A percentile compares a stretch with the other conserved stretches of the same genome.
Conservation (phyloP, 2,329 filamentous ascomycete genomes). For the Hypoxylon sp. region DNA sequence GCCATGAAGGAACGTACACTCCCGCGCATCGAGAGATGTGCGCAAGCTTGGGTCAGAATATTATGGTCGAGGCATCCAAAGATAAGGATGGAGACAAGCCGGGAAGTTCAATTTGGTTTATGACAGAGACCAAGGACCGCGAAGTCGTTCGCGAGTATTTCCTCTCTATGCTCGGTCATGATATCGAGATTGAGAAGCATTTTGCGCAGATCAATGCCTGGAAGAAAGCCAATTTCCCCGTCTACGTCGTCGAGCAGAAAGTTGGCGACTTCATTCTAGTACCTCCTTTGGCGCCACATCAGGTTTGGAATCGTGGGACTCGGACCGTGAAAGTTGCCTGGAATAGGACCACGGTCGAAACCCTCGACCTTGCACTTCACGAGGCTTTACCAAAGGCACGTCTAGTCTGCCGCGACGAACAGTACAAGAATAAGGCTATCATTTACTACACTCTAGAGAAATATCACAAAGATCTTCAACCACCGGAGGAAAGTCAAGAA, state of each 20-base stretch:
- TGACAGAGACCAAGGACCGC: conserved; percentile 95
- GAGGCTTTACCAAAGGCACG: conserved; percentile 91
- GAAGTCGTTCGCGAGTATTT: conserved; percentile 94
- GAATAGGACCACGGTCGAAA: conserved; percentile 95
- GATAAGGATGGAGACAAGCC: conserved; percentile 79
- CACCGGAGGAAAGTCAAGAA: conserved; percentile 63
- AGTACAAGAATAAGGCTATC: conserved; percentile 99
- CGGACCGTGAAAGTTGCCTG: conserved; percentile 97
- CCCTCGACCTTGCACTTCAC: conserved; percentile 83
- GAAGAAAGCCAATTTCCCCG: conserved; percentile 93
- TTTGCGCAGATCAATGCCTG: conserved; percentile 96
- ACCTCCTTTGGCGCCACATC: conserved; percentile 93
- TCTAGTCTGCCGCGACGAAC: conserved; percentile 94
- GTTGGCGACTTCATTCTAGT: conserved; percentile 94
- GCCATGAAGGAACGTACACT: conserved; percentile 96
- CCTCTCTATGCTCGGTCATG: conserved; percentile 90
- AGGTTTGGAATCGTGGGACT: conserved; percentile 98
- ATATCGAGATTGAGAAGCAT: conserved; percentile 96
- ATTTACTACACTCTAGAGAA: conserved; percentile 88
- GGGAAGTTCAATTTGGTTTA: conserved; percentile 97
- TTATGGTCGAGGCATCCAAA: conserved; percentile 94
- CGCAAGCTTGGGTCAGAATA: conserved; percentile 93
- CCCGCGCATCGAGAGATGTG: conserved; percentile 98
- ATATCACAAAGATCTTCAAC: conserved; percentile 73
- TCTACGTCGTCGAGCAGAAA: conserved; percentile 91